These are phyloP conservation scores for Pezicula carpinea DNA, from an alignment of 2,329 filamentous ascomycete species.

Conservation along the genomic window DNA sequence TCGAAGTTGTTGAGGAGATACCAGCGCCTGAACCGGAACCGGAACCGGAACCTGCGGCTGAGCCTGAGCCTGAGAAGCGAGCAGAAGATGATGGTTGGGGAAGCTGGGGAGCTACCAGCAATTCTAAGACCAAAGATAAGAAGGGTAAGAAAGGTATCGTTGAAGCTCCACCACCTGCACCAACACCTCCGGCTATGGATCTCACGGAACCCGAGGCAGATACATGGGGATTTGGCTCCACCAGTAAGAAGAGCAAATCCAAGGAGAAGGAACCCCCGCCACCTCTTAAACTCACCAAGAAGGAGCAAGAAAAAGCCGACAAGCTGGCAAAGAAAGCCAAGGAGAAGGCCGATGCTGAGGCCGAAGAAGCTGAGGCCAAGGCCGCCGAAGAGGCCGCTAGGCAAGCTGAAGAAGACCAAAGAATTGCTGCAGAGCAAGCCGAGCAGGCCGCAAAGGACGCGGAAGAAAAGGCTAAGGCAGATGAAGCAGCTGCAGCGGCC, in stretches of 20 bases:
- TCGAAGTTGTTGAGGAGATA: slow-evolving; percentile 42
- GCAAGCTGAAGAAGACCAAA: slow-evolving; percentile 36
- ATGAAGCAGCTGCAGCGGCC: slow-evolving; percentile 26
- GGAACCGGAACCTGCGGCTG: slow-evolving; percentile 38
- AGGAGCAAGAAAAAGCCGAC: slow-evolving; percentile 44
- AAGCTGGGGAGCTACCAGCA: slow-evolving; percentile 37
- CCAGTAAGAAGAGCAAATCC: slow-evolving; percentile 34
- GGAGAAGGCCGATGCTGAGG: slow-evolving; percentile 41
- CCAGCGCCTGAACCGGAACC: slow-evolving; percentile 38
- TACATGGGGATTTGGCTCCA: slow-evolving; percentile 30
- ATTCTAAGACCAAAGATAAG: slow-evolving; percentile 40
- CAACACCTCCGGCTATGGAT: slow-evolving; percentile 43
- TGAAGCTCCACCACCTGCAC: slow-evolving; percentile 42
- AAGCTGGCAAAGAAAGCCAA: slow-evolving; percentile 45
- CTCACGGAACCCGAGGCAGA: slow-evolving; percentile 38
- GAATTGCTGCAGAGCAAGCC: slow-evolving; percentile 32
- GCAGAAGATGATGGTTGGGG: slow-evolving; percentile 42
- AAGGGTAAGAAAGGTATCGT: slow-evolving; percentile 37
- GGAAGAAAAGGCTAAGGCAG: slow-evolving; percentile 30
- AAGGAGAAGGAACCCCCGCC: slow-evolving; percentile 35
- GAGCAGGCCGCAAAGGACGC: slow-evolving; percentile 39
- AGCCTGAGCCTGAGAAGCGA: not conserved
- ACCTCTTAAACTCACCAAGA: slow-evolving; percentile 37
- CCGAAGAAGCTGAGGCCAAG: slow-evolving; percentile 27
- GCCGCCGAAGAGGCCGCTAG: slow-evolving; percentile 27